These are phyloP conservation scores for Parmelia sp. DNA, from an alignment of 495 filamentous ascomycete species.

Conservation along the genomic window DNA sequence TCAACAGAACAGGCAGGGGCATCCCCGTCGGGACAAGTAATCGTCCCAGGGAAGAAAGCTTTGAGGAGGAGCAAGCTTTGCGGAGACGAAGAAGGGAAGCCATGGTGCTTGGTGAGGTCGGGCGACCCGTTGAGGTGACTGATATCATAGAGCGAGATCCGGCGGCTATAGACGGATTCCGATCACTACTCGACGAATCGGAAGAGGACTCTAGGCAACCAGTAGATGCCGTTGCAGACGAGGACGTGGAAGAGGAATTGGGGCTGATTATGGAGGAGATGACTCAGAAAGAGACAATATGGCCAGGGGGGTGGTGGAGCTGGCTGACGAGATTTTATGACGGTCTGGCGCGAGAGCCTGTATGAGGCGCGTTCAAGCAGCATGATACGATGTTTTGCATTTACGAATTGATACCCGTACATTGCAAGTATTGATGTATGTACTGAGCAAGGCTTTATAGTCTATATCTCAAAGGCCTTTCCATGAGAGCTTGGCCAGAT, in stretches of 20 bases:
- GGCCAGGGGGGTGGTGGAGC: constrained; percentile 6
- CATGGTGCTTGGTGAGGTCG: constrained; percentile 49
- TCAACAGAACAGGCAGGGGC: neutral
- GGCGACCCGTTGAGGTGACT: constrained; percentile 41
- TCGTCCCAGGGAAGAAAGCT: constrained; percentile 37
- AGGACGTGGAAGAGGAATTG: constrained; percentile 17
- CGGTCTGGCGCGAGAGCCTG: constrained; percentile 3
- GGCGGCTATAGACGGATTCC: constrained; percentile 11
- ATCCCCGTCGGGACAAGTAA: neutral
- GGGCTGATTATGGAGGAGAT: constrained; percentile 15
- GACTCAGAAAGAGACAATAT: neutral
- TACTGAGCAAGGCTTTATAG: neutral
- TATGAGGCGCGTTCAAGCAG: neutral
- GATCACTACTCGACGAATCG: neutral
- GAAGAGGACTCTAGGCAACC: constrained; percentile 25
- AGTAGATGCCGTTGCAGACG: constrained; percentile 19
- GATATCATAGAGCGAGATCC: constrained; percentile 44
- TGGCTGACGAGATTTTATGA: constrained; percentile 11
- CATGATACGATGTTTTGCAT: neutral
- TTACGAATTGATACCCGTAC: constrained; percentile 7
- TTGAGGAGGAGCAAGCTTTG: constrained; percentile 46
- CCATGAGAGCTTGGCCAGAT: constrained; percentile 76
- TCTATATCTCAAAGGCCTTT: constrained; percentile 47
- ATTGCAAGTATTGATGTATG: neutral
- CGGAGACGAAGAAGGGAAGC: constrained; percentile 48